Percentiles rank a stretch among this genome's conserved stretches.
These are phyloP conservation scores for Globisporangium mamillatum DNA, from an alignment of 352 stramenopile species.

Conservation along the genomic window DNA sequence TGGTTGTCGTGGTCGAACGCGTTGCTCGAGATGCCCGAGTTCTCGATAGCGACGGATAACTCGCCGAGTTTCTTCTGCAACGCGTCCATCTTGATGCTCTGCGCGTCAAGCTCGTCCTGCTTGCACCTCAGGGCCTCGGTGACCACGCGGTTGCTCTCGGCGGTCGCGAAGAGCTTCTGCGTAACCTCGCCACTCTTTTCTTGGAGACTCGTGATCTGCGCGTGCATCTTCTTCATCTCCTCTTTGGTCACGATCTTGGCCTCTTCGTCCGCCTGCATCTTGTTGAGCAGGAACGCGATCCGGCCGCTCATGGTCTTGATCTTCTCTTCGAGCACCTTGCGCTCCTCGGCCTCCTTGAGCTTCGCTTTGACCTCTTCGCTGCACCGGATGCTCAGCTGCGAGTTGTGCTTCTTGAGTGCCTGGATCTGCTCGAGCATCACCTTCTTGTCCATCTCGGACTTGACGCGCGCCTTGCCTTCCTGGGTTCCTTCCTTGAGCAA, in stretches of 20 bases:
- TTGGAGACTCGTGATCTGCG: slow-evolving; percentile 86
- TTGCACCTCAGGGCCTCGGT: slow-evolving; percentile 88
- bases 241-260: slow-evolving; percentile 91
- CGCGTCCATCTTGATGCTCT: slow-evolving; percentile 81
- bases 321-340: slow-evolving; percentile 93
- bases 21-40: slow-evolving; percentile 30
- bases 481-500: slow-evolving; percentile 93
- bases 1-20: slow-evolving; percentile 22
- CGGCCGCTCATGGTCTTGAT: slow-evolving; percentile 91
- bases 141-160: slow-evolving; percentile 92
- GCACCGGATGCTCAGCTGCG: slow-evolving; percentile 89
- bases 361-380: slow-evolving; percentile 93
- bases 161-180: slow-evolving; percentile 86
- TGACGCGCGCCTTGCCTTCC: slow-evolving; percentile 91
- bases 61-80: slow-evolving; percentile 70
- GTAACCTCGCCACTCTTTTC: slow-evolving; percentile 89
- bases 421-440: slow-evolving; percentile 93
- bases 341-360: slow-evolving; percentile 89
- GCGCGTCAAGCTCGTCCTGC: slow-evolving; percentile 88
- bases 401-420: slow-evolving; percentile 95
- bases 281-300: slow-evolving; percentile 94
- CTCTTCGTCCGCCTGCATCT: slow-evolving; percentile 96
- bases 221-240: slow-evolving; percentile 93
- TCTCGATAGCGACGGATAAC: slow-evolving; percentile 55
- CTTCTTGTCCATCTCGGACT: slow-evolving; percentile 93